These are phyloP conservation scores for Exophiala sideris DNA, from an alignment of 2,329 filamentous ascomycete species.

Conservation along the genomic window DNA sequence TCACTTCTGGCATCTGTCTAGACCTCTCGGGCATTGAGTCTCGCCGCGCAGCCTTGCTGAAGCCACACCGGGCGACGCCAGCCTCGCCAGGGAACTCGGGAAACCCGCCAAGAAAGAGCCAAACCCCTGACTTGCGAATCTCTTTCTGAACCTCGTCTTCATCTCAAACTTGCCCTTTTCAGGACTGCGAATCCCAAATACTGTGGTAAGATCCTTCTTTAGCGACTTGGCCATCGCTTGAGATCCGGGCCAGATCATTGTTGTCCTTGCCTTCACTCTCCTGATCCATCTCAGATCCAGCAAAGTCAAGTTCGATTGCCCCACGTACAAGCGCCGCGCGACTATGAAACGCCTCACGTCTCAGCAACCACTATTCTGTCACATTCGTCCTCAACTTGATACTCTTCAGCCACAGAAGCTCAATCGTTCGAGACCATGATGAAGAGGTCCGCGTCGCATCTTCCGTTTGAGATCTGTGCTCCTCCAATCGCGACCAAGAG, in stretches of 20 bases:
- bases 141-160: too few species aligned
- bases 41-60: too few species aligned
- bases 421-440: constrained; percentile 19
- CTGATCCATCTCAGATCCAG: constrained; percentile 2
- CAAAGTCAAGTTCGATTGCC: neutral
- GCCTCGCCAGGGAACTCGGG: too few species aligned
- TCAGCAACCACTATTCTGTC: constrained; percentile 19
- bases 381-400: constrained; percentile 24
- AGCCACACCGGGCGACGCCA: too few species aligned
- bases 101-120: too few species aligned
- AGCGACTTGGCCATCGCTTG: constrained; percentile 3
- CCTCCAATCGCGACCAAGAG: constrained; percentile 18
- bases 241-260: neutral
- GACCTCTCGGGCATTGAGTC: too few species aligned
- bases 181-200: too few species aligned
- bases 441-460: constrained; percentile 22
- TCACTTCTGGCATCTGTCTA: too few species aligned
- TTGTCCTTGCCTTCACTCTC: neutral
- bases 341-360: constrained; percentile 21
- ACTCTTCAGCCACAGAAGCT: constrained; percentile 18
- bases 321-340: constrained; percentile 5
- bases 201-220: too few species aligned
- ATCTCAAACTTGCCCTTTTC: too few species aligned
- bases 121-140: too few species aligned
- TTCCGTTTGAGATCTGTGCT: constrained; percentile 19